These are phyloP conservation scores for Chalciporus sphaerocephalus DNA, from an alignment of 768 basidiomycete species.

Conservation along the genomic window DNA sequence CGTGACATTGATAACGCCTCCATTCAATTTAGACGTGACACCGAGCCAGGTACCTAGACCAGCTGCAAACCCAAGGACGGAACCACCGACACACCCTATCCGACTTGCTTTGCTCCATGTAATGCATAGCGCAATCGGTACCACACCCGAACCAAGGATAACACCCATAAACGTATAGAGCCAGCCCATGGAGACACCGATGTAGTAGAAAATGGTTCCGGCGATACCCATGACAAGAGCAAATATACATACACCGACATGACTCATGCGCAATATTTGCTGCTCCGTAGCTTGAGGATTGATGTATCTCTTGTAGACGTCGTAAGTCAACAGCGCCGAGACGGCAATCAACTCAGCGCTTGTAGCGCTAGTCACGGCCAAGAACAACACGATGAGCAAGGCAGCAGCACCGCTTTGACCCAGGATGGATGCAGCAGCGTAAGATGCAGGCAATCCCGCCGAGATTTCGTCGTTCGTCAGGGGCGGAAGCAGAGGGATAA, in stretches of 20 bases:
- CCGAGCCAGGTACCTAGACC: constrained; percentile 85
- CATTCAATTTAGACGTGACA: constrained; percentile 67
- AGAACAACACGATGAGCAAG: constrained; percentile 75
- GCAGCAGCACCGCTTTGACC: constrained; percentile 78
- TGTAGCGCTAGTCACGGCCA: constrained; percentile 82
- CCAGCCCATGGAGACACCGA: constrained; percentile 92
- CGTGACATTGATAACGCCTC: constrained; percentile 63
- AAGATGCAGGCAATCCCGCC: constrained; percentile 83
- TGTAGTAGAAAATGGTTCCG: constrained; percentile 82
- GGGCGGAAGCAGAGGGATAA: constrained; percentile 37
- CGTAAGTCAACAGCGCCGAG: constrained; percentile 78
- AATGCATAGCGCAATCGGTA: constrained; percentile 80
- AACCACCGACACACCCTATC: constrained; percentile 74
- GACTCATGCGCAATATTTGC: constrained; percentile 67
- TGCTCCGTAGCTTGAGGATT: constrained; percentile 75
- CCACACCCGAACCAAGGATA: constrained; percentile 79
- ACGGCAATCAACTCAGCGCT: constrained; percentile 92
- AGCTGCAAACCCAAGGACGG: constrained; percentile 61
- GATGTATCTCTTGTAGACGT: constrained; percentile 77
- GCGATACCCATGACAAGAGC: constrained; percentile 79
- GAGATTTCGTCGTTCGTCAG: constrained; percentile 65
- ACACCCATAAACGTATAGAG: constrained; percentile 91
- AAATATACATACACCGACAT: constrained; percentile 58
- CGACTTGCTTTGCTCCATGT: constrained; percentile 86
- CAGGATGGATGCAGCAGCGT: constrained; percentile 77